These are phyloP conservation scores for Neopestalotiopsis sp. DNA, from an alignment of 2,329 filamentous ascomycete genomes.

Conservation along the genomic window DNA sequence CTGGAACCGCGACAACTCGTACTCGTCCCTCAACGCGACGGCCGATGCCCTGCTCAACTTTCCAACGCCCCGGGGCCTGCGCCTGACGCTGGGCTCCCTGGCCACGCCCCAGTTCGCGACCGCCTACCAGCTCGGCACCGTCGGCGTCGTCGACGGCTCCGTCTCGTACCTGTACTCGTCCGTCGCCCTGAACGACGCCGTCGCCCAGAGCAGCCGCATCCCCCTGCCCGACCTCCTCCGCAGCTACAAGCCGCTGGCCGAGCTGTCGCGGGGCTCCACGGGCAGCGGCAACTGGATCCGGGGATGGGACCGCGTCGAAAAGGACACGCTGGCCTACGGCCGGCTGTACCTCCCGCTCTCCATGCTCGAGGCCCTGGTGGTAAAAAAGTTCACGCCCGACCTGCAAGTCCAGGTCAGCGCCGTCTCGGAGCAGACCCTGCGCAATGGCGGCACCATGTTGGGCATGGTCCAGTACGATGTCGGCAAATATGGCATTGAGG, in stretches of 20 bases:
- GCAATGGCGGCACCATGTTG: conserved; percentile 78
- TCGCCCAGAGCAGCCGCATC: conserved; percentile 75
- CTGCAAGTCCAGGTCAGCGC: conserved; percentile 81
- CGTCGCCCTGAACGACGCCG: conserved; percentile 70
- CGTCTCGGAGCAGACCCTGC: conserved; percentile 73
- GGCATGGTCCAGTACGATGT: conserved; percentile 81
- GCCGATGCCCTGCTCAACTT: conserved; percentile 89
- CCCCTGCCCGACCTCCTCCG: conserved; percentile 78
- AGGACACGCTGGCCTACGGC: conserved; percentile 73
- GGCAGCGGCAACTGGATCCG: conserved; percentile 14
- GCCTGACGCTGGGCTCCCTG: conserved; percentile 87
- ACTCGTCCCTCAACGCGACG: conserved; percentile 83
- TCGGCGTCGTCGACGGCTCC: conserved; percentile 94
- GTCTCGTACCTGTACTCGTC: conserved; percentile 96
- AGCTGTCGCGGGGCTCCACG: conserved; percentile 47
- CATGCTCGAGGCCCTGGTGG: conserved; percentile 83
- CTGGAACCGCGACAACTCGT: conserved; percentile 93
- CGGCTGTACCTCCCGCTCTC: conserved; percentile 83
- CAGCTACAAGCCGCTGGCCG: conserved; percentile 81
- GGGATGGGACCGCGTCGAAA: conserved; percentile 24
- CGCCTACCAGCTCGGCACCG: conserved; percentile 87
- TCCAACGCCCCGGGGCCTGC: conserved; percentile 80
- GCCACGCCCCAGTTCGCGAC: conserved; percentile 93
- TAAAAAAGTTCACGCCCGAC: conserved; percentile 78
- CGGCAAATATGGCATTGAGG: conserved; percentile 87